Percentiles rank a stretch among this genome's conserved stretches.
phyloP scores from a whole-genome alignment of 805 yeast genomes.

The Sungouiozyma intestinalis region DNA sequence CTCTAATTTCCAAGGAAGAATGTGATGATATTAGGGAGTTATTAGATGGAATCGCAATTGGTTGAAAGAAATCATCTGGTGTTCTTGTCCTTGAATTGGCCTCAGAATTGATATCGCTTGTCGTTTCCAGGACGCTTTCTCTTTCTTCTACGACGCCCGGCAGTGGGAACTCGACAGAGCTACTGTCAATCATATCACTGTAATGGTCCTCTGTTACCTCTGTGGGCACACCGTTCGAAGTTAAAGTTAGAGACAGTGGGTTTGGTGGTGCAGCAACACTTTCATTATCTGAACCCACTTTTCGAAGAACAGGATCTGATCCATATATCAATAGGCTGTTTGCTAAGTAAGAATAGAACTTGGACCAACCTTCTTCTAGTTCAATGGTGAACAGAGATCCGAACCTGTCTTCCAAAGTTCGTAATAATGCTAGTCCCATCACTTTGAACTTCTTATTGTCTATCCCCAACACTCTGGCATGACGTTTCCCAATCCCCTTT shows the following conservation, averaged over 20 bases:
- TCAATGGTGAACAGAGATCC: constrained; percentile 42
- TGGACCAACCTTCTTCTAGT: constrained; percentile 61
- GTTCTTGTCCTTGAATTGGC: background rate
- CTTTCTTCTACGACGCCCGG: constrained; percentile 9
- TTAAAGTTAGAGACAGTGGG: background rate
- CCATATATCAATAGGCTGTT: constrained; percentile 50
- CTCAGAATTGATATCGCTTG: background rate
- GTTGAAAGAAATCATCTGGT: background rate
- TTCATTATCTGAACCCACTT: background rate
- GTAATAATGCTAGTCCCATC: constrained; percentile 64
- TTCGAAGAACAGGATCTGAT: constrained; percentile 27
- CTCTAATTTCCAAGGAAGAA: background rate
- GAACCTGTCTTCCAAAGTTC: constrained; percentile 59
- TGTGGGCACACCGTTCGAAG: background rate
- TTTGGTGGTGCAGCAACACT: background rate
- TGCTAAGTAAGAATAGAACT: constrained; percentile 56
- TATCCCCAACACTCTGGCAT: constrained; percentile 63
- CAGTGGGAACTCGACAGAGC: constrained; percentile 14
- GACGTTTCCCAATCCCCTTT: constrained; percentile 58
- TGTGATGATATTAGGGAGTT: background rate
- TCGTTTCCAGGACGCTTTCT: background rate
- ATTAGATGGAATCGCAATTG: background rate
- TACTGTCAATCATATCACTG: constrained; percentile 1
- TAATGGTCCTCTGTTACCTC: background rate
- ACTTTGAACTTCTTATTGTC: constrained; percentile 57